Conservation (phyloP, 2,329 filamentous ascomycete genomes). For the Colletotrichum sp. region DNA sequence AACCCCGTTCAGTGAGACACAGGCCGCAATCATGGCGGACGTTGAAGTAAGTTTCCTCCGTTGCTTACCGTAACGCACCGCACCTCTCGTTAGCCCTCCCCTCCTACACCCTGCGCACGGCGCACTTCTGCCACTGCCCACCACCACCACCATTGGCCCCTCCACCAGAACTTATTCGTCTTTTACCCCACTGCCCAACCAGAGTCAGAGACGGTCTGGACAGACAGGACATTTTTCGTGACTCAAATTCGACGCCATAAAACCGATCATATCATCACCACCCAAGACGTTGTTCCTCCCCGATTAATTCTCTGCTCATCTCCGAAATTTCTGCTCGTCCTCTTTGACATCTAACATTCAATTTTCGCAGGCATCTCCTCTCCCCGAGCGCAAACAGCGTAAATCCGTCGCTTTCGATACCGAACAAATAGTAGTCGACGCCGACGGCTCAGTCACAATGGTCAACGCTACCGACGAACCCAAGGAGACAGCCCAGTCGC, state of each 20-base stretch:
- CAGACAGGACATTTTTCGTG: constrained; percentile 12
- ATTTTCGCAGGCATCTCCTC: constrained; percentile 22
- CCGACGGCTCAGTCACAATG: constrained; percentile 84
- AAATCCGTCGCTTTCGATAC: constrained; percentile 96
- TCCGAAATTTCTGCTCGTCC: background rate
- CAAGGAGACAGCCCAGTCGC: constrained; percentile 82
- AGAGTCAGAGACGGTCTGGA: constrained; percentile 12
- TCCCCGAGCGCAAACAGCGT: constrained; percentile 72
- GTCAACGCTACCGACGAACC: constrained; percentile 75
- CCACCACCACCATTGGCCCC: constrained; percentile 13
- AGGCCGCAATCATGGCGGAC: constrained; percentile 32
- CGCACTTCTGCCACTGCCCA: constrained; percentile 12
- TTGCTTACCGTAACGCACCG: constrained; percentile 14
- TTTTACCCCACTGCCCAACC: constrained; percentile 19
- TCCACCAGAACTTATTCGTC: constrained; percentile 13
- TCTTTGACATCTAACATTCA: constrained; percentile 11
- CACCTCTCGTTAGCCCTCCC: constrained; percentile 21
- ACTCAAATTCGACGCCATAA: constrained; percentile 4
- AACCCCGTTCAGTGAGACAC: constrained; percentile 17
- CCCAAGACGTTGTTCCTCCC: constrained; percentile 5
- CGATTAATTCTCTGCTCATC: background rate
- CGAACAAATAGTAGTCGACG: constrained; percentile 85
- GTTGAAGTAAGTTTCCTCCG: constrained; percentile 34
- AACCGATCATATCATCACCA: background rate
- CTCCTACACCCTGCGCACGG: background rate